Percentiles rank a stretch among this genome's conserved stretches.
These are phyloP conservation scores for Pythium myriotylum DNA, from an alignment of 352 stramenopile species.

Conservation along the genomic window DNA sequence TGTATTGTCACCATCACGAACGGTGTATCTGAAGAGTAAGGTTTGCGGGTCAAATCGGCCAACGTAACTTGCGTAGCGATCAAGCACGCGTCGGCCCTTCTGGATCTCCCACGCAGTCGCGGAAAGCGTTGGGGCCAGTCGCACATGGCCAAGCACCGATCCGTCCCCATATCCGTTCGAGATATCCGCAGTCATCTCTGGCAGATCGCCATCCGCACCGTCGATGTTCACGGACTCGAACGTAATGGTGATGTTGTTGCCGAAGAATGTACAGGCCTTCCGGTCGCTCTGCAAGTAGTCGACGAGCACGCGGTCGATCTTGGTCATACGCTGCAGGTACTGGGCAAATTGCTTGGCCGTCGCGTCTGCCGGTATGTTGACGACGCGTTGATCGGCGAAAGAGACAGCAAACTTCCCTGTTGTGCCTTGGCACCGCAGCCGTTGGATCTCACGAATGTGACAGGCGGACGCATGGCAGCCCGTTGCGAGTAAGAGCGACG, in stretches of 20 bases:
- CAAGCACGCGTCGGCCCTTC: slow-evolving; percentile 44
- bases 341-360: slow-evolving; percentile 41
- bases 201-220: slow-evolving; percentile 64
- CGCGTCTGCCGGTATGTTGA: slow-evolving; percentile 73
- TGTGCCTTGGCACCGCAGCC: slow-evolving; percentile 59
- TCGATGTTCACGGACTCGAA: slow-evolving; percentile 79
- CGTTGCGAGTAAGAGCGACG: slow-evolving; percentile 53
- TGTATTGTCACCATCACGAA: slow-evolving; percentile 59
- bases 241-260: slow-evolving; percentile 79
- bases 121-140: slow-evolving; percentile 44
- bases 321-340: slow-evolving; percentile 65
- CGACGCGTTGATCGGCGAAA: slow-evolving; percentile 54
- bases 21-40: slow-evolving; percentile 67
- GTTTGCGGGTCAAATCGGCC: slow-evolving; percentile 36
- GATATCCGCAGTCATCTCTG: slow-evolving; percentile 54
- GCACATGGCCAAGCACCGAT: slow-evolving; percentile 44
- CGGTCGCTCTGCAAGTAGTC: slow-evolving; percentile 63
- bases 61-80: slow-evolving; percentile 45
- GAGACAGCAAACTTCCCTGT: slow-evolving; percentile 63
- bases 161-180: slow-evolving; percentile 52
- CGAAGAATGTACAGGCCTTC: slow-evolving; percentile 71
- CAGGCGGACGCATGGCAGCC: slow-evolving; percentile 56
- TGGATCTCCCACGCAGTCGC: slow-evolving; percentile 64
- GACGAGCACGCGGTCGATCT: slow-evolving; percentile 59
- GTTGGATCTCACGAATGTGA: slow-evolving; percentile 62